phyloP scores from a whole-genome alignment of 2,329 filamentous ascomycete species.

The Sporothrix dimorphospora region DNA sequence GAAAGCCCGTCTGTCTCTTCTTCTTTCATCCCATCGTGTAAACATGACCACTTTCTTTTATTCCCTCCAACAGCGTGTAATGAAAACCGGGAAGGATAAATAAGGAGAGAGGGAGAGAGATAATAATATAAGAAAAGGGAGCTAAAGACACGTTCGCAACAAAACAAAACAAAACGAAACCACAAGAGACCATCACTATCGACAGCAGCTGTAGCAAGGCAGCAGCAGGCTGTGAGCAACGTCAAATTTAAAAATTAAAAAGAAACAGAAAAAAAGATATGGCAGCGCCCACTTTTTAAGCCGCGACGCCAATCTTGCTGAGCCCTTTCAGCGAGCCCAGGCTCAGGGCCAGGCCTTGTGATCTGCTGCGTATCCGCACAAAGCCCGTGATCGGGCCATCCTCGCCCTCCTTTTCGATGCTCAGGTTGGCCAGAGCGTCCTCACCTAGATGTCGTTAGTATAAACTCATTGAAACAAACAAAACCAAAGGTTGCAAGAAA shows the following conservation, averaged over 20 bases:
- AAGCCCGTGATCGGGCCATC: conserved; percentile 96
- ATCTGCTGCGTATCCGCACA: conserved; percentile 95
- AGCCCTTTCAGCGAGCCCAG: conserved; percentile 92
- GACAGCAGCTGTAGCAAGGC: not conserved
- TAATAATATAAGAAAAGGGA: conserved; percentile 10
- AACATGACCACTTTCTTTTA: not conserved
- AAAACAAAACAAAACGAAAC: conserved; percentile 10
- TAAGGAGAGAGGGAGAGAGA: not conserved
- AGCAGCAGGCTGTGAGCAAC: conserved; percentile 5
- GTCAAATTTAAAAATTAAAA: not conserved
- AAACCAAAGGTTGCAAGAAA: not conserved
- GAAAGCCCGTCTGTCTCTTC: not conserved
- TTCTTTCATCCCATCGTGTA: conserved; percentile 6
- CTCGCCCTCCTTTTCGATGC: conserved; percentile 96
- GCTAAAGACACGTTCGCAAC: conserved; percentile 10
- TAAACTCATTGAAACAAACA: not conserved
- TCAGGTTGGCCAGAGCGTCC: conserved; percentile 95
- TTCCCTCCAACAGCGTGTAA: not conserved
- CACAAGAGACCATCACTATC: not conserved
- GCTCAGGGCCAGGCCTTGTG: conserved; percentile 91
- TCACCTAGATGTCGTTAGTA: conserved; percentile 65
- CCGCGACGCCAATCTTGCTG: conserved; percentile 70
- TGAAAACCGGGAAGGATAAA: not conserved
- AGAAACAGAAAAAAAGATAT: not conserved
- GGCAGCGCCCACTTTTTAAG: conserved; percentile 35